These are phyloP conservation scores for Xylaria sp. DNA, from an alignment of 2,329 filamentous ascomycete genomes.

Conservation along the genomic window DNA sequence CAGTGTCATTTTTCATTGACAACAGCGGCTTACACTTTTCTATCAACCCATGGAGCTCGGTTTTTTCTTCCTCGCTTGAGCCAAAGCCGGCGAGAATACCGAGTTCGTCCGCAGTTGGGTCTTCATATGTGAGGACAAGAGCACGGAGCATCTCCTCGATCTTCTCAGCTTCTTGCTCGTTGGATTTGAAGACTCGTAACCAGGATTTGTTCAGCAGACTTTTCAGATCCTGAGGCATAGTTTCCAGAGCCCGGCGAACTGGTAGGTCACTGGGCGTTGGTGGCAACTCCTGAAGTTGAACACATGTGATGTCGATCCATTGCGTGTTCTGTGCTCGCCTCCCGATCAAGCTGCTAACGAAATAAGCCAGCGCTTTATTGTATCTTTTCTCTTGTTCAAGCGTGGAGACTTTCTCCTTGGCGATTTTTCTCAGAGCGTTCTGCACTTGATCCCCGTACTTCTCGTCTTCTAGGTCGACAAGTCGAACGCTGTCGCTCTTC, in stretches of 20 bases:
- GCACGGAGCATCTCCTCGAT: conserved; percentile 57
- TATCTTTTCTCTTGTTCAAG: conserved; percentile 54
- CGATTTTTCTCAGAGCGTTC: conserved; percentile 51
- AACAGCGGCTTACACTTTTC: conserved; percentile 54
- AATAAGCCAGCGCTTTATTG: conserved; percentile 56
- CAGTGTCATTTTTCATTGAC: conserved; percentile 42
- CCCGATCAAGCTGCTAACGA: conserved; percentile 56
- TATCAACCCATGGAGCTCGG: conserved; percentile 52
- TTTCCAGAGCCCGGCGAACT: conserved; percentile 54
- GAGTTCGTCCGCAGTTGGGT: conserved; percentile 54
- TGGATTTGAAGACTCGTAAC: conserved; percentile 52
- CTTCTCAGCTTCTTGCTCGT: conserved; percentile 50
- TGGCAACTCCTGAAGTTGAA: conserved; percentile 55
- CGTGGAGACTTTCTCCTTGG: conserved; percentile 51
- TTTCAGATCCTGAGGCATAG: conserved; percentile 54
- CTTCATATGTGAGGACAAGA: conserved; percentile 55
- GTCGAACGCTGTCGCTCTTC: conserved; percentile 46
- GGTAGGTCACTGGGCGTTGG: conserved; percentile 53
- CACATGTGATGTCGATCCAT: conserved; percentile 58
- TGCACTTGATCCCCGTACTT: conserved; percentile 54
- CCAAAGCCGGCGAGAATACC: conserved; percentile 52
- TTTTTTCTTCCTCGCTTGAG: conserved; percentile 48
- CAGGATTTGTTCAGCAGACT: conserved; percentile 54
- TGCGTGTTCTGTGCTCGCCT: conserved; percentile 56
- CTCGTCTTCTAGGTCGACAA: conserved; percentile 53